phyloP scores from a whole-genome alignment of 2,329 filamentous ascomycete species.

The Uncinocarpus reesii region DNA sequence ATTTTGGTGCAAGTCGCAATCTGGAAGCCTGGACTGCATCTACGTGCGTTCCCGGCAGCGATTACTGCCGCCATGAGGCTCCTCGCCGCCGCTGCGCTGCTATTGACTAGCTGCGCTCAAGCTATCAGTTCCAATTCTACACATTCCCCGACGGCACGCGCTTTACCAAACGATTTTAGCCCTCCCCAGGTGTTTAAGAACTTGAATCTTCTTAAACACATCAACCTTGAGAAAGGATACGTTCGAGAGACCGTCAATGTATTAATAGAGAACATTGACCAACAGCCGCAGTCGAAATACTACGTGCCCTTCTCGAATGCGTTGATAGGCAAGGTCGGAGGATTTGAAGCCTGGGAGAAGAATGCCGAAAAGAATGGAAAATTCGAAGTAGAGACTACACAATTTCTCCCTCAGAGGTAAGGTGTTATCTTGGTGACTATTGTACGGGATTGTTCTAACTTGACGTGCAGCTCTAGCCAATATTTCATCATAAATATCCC shows the following conservation, averaged over 20 bases:
- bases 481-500: constrained; percentile 80
- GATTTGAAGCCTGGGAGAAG: constrained; percentile 85
- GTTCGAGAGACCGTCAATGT: constrained; percentile 85
- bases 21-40: constrained; percentile 18
- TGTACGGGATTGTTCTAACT: neutral
- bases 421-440: neutral
- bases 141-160: constrained; percentile 25
- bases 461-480: constrained; percentile 51
- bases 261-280: constrained; percentile 79
- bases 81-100: constrained; percentile 29
- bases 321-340: constrained; percentile 66
- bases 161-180: constrained; percentile 50
- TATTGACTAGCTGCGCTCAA: constrained; percentile 24
- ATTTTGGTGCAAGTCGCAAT: neutral
- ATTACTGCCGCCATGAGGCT: constrained; percentile 33
- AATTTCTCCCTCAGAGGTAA: constrained; percentile 31
- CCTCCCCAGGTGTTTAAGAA: constrained; percentile 91
- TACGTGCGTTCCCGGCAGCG: constrained; percentile 23
- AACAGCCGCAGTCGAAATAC: constrained; percentile 74
- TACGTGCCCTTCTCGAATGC: constrained; percentile 75
- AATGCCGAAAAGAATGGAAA: constrained; percentile 59
- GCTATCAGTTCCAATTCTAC: constrained; percentile 24
- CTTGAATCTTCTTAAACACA: constrained; percentile 75
- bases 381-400: constrained; percentile 61
- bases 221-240: constrained; percentile 89